Conservation (phyloP, 768 basidiomycete species). For the Macrolepiota dolichaula region DNA sequence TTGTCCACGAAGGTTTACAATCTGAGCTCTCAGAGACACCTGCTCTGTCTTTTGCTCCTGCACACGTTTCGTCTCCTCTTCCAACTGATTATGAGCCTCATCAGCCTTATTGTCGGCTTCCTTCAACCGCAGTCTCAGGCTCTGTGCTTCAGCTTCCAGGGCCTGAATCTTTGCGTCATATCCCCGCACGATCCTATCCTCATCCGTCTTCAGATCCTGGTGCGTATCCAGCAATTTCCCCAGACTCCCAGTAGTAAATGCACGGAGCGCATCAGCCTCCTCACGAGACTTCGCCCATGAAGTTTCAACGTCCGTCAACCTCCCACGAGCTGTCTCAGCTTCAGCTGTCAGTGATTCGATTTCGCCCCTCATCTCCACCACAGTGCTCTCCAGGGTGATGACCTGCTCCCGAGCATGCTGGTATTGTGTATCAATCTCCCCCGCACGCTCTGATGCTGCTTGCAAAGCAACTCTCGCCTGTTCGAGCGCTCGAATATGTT, state of each 20-base stretch:
- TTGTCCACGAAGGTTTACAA: constrained; percentile 71
- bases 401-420: constrained; percentile 69
- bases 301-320: constrained; percentile 80
- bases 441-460: constrained; percentile 70
- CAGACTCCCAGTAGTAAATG: constrained; percentile 80
- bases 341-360: constrained; percentile 74
- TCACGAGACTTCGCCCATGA: constrained; percentile 90
- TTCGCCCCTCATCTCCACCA: constrained; percentile 78
- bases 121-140: constrained; percentile 76
- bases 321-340: constrained; percentile 60
- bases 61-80: constrained; percentile 62
- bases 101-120: constrained; percentile 73
- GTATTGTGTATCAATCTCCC: constrained; percentile 76
- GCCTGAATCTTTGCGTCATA: constrained; percentile 82
- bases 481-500: constrained; percentile 85
- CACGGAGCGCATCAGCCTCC: constrained; percentile 88
- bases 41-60: constrained; percentile 66
- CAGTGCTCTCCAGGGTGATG: constrained; percentile 66
- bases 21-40: constrained; percentile 64
- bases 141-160: constrained; percentile 72
- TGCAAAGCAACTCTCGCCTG: constrained; percentile 78
- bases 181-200: constrained; percentile 70
- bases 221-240: constrained; percentile 88
- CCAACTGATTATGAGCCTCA: constrained; percentile 60
- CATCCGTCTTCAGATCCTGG: constrained; percentile 79